Base-by-base conservation (phyloP, 305 asterid species). In the Rubia tinctorum region DNA sequence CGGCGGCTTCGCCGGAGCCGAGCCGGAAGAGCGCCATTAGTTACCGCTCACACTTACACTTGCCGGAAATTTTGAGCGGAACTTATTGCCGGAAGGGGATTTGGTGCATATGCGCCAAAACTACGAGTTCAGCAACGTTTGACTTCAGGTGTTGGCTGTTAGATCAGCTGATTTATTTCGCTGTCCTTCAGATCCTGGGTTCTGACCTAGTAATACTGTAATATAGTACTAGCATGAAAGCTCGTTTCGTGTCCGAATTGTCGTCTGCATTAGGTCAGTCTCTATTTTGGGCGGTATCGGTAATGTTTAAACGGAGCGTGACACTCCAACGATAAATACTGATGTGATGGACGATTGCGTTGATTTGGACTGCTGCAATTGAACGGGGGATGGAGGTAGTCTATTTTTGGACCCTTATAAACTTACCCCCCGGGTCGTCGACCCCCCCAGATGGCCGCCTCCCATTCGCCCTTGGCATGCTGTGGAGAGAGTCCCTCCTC, bases 1-100 rank as follows among this genome's bases (percentile, higher is more conserved):
- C 97, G 73, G 91, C 79, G 72, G 82, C 75, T 34, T 95, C 99
- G 75, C 87, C 92, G 77, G 90, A 74, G 80, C 79, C 81, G 71
- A 86, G 83, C 78, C 90, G 72, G 77, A 79, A 72, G 17, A 82
- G 71, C 79, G 87, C 86, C 97, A 91, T 91, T 55, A 23, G n/a
- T 42, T 42, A 42, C 60, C 2, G 20, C 8, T 4, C 2, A 14
- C 22, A 4, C 2, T 8, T 17, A 22, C 10, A 20, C 39, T 23
- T 60, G 9, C n/a, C 7, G 66, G 34, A 25, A 60, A 60, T 0
- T 22, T 0, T 1, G 20, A 55, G 60, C 56, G 25, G 4, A 0
- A 20, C 11, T 60, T 7, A 9, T n/a, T 27, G 13, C 4, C 65
- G 17, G 34, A 59, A 12, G 37, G 40, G 15, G 23, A 10, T 60